Evolutionary conservation across 2,329 filamentous ascomycete genomes (phyloP).

Genomic region (Cladophialophora immunda): DNA sequence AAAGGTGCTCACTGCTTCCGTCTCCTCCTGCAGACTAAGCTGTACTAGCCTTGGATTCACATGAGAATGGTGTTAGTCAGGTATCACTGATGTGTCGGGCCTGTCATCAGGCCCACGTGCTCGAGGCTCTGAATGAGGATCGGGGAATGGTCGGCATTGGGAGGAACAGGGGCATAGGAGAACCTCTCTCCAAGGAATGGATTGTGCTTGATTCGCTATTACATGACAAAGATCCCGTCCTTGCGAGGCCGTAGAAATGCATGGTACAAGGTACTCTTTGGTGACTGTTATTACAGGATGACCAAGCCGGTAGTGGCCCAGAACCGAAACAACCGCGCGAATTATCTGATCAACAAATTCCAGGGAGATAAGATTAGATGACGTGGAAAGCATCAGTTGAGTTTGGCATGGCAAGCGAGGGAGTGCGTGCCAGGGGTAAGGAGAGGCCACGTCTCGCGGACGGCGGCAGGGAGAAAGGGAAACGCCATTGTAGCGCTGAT

Average conservation of each 20-base stretch:
- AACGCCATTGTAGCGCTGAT: constrained; percentile 22
- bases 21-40: neutral
- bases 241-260: neutral
- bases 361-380: constrained; percentile 30
- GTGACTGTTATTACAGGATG: neutral
- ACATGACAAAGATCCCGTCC: too few species aligned
- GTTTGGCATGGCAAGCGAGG: neutral
- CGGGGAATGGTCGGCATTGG: neutral
- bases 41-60: neutral
- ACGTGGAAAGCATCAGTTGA: constrained; percentile 4
- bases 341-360: constrained; percentile 23
- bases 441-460: neutral
- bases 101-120: neutral
- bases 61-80: neutral
- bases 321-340: constrained; percentile 10
- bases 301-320: neutral
- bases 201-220: neutral
- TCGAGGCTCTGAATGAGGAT: neutral
- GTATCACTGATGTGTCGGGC: too few species aligned
- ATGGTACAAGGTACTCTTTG: neutral
- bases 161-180: too few species aligned
- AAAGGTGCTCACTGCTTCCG: neutral
- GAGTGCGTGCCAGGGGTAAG: too few species aligned
- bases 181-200: neutral
- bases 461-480: constrained; percentile 1